Evolutionary conservation across 2,329 filamentous ascomycete species (phyloP).

Genomic region (Monosporascus sp.): DNA sequence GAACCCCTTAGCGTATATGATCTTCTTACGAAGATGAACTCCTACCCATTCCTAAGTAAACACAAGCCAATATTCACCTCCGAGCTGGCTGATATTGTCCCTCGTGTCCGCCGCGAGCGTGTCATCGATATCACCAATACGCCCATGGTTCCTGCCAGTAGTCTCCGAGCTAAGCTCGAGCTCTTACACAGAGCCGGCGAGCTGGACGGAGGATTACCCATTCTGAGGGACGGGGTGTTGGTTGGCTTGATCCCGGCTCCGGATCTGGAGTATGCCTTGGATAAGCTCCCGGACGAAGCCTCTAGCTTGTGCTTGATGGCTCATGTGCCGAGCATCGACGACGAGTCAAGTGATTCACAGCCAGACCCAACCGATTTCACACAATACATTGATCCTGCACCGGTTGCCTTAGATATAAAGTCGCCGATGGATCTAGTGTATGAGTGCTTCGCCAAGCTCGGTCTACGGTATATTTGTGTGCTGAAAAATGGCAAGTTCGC

Average conservation of each 20-base stretch:
- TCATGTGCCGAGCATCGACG: constrained; percentile 55
- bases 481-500: constrained; percentile 77
- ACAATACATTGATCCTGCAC: constrained; percentile 84
- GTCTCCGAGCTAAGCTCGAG: constrained; percentile 75
- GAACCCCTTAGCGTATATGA: constrained; percentile 96
- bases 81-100: constrained; percentile 80
- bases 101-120: constrained; percentile 66
- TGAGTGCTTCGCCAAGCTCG: constrained; percentile 92
- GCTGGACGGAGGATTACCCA: constrained; percentile 85
- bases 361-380: constrained; percentile 78
- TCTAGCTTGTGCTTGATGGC: constrained; percentile 78
- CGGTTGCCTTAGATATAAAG: constrained; percentile 79
- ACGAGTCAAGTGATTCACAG: constrained; percentile 51
- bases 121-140: constrained; percentile 86
- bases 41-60: constrained; percentile 96
- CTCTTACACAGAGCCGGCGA: constrained; percentile 80
- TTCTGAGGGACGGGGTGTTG: constrained; percentile 71
- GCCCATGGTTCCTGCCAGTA: constrained; percentile 69
- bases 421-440: constrained; percentile 94
- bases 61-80: constrained; percentile 86
- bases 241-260: constrained; percentile 91
- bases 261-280: constrained; percentile 87
- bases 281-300: constrained; percentile 72
- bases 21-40: constrained; percentile 91
- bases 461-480: constrained; percentile 87